Conservation (phyloP, 2,329 filamentous ascomycete species). For the Alternaria novae-zelandiae region DNA sequence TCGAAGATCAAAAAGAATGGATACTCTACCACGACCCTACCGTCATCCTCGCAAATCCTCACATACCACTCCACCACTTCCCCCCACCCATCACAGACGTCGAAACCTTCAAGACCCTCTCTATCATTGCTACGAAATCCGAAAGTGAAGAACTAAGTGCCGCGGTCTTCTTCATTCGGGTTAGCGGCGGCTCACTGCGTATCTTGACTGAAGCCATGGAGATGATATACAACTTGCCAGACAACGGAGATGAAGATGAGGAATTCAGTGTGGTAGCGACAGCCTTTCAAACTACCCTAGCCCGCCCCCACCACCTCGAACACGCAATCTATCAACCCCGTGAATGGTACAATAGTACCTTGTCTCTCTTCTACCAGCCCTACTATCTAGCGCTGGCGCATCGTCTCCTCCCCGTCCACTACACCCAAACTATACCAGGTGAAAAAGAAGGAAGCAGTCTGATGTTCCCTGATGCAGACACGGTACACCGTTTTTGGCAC, state of each 20-base stretch:
- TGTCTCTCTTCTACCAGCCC: background rate
- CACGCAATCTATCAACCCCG: background rate
- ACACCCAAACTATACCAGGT: background rate
- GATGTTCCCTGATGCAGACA: slow-evolving; percentile 17
- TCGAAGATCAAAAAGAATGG: slow-evolving; percentile 32
- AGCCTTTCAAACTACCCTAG: slow-evolving; percentile 50
- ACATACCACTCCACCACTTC: slow-evolving; percentile 39
- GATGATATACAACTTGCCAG: slow-evolving; percentile 38
- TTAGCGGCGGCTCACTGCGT: slow-evolving; percentile 1
- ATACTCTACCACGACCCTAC: slow-evolving; percentile 23
- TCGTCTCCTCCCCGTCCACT: background rate
- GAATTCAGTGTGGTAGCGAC: background rate
- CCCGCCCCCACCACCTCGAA: background rate
- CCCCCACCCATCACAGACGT: slow-evolving; percentile 29
- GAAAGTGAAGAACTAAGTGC: slow-evolving; percentile 29
- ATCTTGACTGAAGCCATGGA: slow-evolving; percentile 34
- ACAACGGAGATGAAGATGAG: background rate
- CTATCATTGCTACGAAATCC: slow-evolving; percentile 33
- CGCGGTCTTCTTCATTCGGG: slow-evolving; percentile 32
- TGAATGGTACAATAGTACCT: slow-evolving; percentile 5
- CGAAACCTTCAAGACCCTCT: slow-evolving; percentile 23
- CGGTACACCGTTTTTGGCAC: slow-evolving; percentile 25
- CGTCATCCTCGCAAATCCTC: slow-evolving; percentile 39
- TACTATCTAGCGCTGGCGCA: background rate
- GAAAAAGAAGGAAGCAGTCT: background rate